A percentile compares a stretch with the other conserved stretches of the same genome.
Conservation (phyloP, 345 rosid genomes). For the Anastatica hierochuntica region DNA sequence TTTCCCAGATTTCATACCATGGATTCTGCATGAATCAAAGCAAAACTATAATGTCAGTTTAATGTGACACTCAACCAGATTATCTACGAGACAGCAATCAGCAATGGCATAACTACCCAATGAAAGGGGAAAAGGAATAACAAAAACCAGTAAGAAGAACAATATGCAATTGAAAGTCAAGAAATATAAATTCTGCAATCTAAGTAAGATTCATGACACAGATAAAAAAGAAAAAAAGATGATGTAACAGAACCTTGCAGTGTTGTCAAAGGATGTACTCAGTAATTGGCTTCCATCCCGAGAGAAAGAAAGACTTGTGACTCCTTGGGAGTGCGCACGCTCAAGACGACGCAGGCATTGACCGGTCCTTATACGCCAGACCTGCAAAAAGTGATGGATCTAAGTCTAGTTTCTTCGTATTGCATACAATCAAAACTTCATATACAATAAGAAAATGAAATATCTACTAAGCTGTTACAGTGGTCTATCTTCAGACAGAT, state of each 20-base stretch:
- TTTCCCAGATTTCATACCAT: conserved; percentile 95
- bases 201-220: no score
- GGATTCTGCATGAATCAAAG: conserved; percentile 49
- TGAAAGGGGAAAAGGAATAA: no score
- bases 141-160: not conserved
- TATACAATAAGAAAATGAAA: not conserved
- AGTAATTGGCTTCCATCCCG: conserved; percentile 95
- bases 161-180: not conserved
- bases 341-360: conserved; percentile 90
- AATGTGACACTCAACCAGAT: not conserved
- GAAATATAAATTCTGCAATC: no score
- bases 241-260: conserved; percentile 57
- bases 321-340: conserved; percentile 91
- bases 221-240: not conserved
- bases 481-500: not conserved
- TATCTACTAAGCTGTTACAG: not conserved
- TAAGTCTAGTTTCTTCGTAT: no score
- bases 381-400: conserved; percentile 55
- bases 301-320: conserved; percentile 84
- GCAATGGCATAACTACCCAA: not conserved
- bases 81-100: no score
- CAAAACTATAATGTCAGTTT: not conserved
- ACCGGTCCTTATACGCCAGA: conserved; percentile 94
- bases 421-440: no score
- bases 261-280: conserved; percentile 87